phyloP scores from a whole-genome alignment of 805 yeast genomes.

The Metschnikowia vanudenii region DNA sequence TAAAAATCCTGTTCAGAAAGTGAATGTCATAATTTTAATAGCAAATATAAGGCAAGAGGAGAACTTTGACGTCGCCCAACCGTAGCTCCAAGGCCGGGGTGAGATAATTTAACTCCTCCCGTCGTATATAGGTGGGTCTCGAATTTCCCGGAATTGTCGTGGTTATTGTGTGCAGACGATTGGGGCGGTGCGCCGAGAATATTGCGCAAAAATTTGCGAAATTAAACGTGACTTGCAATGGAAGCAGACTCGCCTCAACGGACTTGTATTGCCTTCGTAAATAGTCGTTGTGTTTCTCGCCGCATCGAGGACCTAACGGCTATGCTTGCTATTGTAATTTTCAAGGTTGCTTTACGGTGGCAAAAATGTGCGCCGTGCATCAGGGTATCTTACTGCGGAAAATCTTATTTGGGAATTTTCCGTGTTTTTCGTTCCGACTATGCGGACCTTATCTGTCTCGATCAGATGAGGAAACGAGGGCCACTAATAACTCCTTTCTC shows the following conservation, averaged over 20 bases:
- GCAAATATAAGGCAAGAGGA: no score
- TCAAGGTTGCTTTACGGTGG: no score
- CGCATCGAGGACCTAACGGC: no score
- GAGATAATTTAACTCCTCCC: not conserved
- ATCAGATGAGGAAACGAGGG: not conserved
- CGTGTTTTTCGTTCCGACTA: constrained; percentile 3
- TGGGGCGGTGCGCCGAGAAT: not conserved
- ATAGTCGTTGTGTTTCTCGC: no score
- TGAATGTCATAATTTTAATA: no score
- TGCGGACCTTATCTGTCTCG: constrained; percentile 3
- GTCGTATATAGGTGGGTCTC: not conserved
- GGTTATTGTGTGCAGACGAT: not conserved
- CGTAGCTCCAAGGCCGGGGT: no score
- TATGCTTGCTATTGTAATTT: no score
- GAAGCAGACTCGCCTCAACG: no score
- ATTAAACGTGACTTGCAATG: constrained; percentile 1
- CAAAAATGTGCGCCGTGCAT: no score
- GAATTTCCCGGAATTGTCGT: constrained; percentile 1
- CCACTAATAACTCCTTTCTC: not conserved
- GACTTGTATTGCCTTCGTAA: no score
- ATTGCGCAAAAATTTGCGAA: not conserved
- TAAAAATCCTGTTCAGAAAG: no score
- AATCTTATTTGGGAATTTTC: not conserved
- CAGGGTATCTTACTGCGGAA: not conserved
- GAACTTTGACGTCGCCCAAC: no score